These are phyloP conservation scores for Fusarium sp. DNA, from an alignment of 2,329 filamentous ascomycete species.

Conservation along the genomic window DNA sequence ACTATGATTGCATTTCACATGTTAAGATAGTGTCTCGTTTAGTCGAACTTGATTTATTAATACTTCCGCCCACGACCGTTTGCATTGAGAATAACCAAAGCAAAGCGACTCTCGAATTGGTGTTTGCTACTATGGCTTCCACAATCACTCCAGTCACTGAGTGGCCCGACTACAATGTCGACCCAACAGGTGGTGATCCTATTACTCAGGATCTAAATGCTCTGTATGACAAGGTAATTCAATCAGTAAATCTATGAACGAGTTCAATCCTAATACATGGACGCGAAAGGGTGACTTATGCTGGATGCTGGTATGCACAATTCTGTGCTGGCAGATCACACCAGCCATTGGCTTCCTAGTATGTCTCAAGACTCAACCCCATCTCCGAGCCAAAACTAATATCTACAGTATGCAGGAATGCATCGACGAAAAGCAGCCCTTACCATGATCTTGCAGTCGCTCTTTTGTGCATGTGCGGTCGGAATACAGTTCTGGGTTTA, in stretches of 20 bases:
- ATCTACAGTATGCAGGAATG: conserved; percentile 54
- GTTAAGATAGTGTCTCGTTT: background rate
- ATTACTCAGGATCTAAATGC: conserved; percentile 60
- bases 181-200: conserved; percentile 59
- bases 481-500: conserved; percentile 64
- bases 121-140: conserved; percentile 17
- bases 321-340: conserved; percentile 57
- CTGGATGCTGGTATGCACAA: conserved; percentile 57
- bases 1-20: conserved; percentile 10
- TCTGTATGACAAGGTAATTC: conserved; percentile 57
- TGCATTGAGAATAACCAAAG: background rate
- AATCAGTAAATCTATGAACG: background rate
- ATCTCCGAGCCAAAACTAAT: background rate
- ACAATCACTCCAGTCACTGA: conserved; percentile 50
- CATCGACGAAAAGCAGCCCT: conserved; percentile 56
- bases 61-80: background rate
- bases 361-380: background rate
- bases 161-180: conserved; percentile 59
- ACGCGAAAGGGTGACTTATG: conserved; percentile 57
- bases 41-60: background rate
- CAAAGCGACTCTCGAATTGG: background rate
- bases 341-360: conserved; percentile 56
- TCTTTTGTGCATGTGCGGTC: conserved; percentile 61
- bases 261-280: conserved; percentile 4
- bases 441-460: conserved; percentile 62